Conservation (phyloP, 768 basidiomycete genomes). For the Chiua virens region DNA sequence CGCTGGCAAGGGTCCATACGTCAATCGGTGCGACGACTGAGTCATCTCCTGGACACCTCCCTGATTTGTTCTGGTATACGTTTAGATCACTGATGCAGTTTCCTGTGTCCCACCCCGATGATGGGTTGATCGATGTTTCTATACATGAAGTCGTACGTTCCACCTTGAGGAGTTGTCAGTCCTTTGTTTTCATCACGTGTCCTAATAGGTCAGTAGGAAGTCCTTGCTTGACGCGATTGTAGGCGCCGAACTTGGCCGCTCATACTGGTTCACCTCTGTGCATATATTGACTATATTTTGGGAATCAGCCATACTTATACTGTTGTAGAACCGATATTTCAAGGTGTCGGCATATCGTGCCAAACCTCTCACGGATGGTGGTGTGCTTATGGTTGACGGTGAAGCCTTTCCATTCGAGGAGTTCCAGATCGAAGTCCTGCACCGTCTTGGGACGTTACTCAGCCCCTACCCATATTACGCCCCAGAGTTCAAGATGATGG, state of each 20-base stretch:
- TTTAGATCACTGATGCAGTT: conserved; percentile 77
- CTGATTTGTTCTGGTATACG: not conserved
- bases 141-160: conserved; percentile 58
- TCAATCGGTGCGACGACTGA: conserved; percentile 48
- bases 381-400: conserved; percentile 72
- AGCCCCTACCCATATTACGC: conserved; percentile 58
- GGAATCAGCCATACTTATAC: conserved; percentile 5
- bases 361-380: conserved; percentile 54
- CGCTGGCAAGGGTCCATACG: conserved; percentile 79
- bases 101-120: conserved; percentile 76
- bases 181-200: not conserved
- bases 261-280: conserved; percentile 64
- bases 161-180: not conserved
- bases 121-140: conserved; percentile 74
- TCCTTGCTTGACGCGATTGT: conserved; percentile 55
- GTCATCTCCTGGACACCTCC: not conserved
- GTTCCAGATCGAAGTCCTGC: conserved; percentile 76
- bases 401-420: conserved; percentile 73
- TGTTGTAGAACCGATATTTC: conserved; percentile 60
- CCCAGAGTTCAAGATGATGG: conserved; percentile 45
- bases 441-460: conserved; percentile 61
- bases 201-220: conserved; percentile 35
- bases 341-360: conserved; percentile 76
- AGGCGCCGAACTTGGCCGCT: conserved; percentile 59
- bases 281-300: conserved; percentile 15